Percentiles rank a stretch among this genome's conserved stretches.
Evolutionary conservation across 164 flowering plant genomes (phyloP).

Genomic region (Sextonia rubra): DNA sequence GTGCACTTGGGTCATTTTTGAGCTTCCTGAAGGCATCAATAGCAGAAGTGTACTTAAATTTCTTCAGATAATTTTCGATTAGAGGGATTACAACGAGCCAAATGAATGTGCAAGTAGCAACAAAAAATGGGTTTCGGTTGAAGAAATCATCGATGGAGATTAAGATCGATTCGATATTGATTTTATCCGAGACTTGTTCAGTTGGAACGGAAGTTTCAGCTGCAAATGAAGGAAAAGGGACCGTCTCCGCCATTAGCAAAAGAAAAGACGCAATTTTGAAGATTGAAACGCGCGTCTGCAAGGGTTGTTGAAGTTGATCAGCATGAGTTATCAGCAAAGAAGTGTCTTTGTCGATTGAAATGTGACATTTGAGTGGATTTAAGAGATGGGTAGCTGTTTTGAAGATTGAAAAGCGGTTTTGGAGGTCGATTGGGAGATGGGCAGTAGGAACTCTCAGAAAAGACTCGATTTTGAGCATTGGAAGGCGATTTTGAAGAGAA

Average conservation of each 20-base stretch:
- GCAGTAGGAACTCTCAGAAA: not conserved
- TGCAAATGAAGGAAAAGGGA: constrained; percentile 44
- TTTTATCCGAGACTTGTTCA: constrained; percentile 38
- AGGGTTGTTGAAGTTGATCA: constrained; percentile 12
- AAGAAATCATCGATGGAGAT: constrained; percentile 74
- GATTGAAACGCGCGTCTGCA: constrained; percentile 7
- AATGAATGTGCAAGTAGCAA: constrained; percentile 64
- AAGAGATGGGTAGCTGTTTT: constrained; percentile 2
- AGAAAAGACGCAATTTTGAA: constrained; percentile 14
- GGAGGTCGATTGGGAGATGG: constrained; percentile 8
- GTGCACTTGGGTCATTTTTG: constrained; percentile 49
- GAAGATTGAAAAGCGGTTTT: constrained; percentile 4
- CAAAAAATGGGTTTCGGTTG: constrained; percentile 76
- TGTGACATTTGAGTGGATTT: constrained; percentile 4
- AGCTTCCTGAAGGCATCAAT: constrained; percentile 71
- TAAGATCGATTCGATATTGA: constrained; percentile 62
- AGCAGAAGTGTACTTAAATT: constrained; percentile 61
- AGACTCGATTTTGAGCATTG: not conserved
- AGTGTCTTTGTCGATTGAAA: not conserved
- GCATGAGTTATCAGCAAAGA: constrained; percentile 6
- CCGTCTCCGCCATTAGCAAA: constrained; percentile 23
- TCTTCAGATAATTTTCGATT: constrained; percentile 50
- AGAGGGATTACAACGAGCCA: constrained; percentile 81
- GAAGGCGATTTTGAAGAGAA: constrained; percentile 2
- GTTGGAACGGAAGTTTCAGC: constrained; percentile 30